phyloP scores from a whole-genome alignment of 2,329 filamentous ascomycete species.

The Fusarium sp. region DNA sequence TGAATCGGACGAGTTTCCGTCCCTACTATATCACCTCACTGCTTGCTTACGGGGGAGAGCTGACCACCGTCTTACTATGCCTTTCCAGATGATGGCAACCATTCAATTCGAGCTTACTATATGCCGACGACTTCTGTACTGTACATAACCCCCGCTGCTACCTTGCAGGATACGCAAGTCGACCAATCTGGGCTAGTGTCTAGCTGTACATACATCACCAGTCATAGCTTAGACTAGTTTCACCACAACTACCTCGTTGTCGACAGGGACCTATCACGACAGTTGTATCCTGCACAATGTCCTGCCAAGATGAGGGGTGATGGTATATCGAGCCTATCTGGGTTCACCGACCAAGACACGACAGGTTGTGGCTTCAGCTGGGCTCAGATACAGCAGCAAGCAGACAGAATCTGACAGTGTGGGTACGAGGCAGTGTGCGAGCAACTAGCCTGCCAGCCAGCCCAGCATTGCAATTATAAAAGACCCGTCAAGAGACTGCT shows the following conservation, averaged over 20 bases:
- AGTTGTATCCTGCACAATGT: conserved; percentile 10
- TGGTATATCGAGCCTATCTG: conserved; percentile 16
- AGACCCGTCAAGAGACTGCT: background rate
- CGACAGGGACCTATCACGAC: conserved; percentile 22
- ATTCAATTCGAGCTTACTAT: background rate
- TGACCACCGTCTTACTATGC: conserved; percentile 12
- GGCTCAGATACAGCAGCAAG: background rate
- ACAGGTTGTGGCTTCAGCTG: conserved; percentile 29
- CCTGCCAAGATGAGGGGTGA: conserved; percentile 27
- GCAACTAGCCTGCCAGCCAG: background rate
- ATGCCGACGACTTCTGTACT: conserved; percentile 2
- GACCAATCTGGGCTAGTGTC: background rate
- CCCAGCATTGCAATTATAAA: conserved; percentile 6
- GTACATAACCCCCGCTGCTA: background rate
- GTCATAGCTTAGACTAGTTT: conserved; percentile 17
- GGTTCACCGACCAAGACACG: conserved; percentile 25
- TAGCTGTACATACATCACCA: conserved; percentile 1
- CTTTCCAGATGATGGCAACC: background rate
- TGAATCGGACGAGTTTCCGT: conserved; percentile 19
- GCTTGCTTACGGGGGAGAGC: conserved; percentile 6
- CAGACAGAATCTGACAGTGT: conserved; percentile 2
- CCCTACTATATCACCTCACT: conserved; percentile 13
- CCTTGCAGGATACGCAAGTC: background rate
- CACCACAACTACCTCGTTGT: conserved; percentile 20
- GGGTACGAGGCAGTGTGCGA: background rate